Evolutionary conservation across 768 basidiomycete genomes (phyloP).

Genomic region (Pholiota conissans): DNA sequence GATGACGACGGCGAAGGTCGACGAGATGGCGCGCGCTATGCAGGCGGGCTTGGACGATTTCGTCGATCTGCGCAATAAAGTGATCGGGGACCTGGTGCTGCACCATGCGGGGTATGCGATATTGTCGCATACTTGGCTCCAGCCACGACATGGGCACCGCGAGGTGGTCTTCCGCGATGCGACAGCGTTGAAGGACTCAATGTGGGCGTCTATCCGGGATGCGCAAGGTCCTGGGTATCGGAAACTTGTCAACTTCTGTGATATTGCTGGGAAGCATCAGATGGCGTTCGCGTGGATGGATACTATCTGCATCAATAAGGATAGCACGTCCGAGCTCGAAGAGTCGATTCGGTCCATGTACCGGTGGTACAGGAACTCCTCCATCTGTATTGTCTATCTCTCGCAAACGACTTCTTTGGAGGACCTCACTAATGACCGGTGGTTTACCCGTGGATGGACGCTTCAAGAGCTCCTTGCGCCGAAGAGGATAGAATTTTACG

Average conservation of each 20-base stretch:
- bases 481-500: neutral
- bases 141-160: neutral
- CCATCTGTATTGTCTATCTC: neutral
- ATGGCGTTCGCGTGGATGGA: neutral
- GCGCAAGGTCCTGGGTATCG: neutral
- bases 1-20: neutral
- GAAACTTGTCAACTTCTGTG: neutral
- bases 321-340: neutral
- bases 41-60: neutral
- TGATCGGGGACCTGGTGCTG: neutral
- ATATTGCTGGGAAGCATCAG: neutral
- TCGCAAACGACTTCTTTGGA: neutral
- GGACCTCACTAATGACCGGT: neutral
- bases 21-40: neutral
- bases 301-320: neutral
- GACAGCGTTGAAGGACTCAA: neutral
- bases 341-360: neutral
- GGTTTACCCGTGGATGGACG: neutral
- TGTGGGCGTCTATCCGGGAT: neutral
- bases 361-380: neutral
- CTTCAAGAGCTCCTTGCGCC: neutral
- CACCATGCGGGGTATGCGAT: neutral
- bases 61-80: neutral
- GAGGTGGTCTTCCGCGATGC: neutral
- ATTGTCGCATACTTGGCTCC: neutral